These are phyloP conservation scores for Osmanthus fragrans DNA, from an alignment of 257 asterid species.

Conservation along the genomic window DNA sequence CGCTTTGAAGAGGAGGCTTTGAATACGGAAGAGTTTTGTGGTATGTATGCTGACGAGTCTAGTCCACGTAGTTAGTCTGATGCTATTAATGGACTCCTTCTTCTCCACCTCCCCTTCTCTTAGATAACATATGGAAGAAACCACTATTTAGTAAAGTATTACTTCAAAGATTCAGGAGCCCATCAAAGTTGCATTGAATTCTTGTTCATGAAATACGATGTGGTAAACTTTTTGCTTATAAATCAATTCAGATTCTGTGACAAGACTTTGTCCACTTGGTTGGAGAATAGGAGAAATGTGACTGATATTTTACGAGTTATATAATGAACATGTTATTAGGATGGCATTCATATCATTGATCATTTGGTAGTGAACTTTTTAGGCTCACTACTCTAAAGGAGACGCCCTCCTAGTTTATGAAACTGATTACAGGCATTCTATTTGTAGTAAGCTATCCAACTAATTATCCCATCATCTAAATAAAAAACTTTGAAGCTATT, in stretches of 20 bases:
- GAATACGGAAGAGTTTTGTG: slow-evolving; percentile 14
- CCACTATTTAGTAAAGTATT: neutral
- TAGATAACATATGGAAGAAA: neutral
- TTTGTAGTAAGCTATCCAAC: too few species aligned
- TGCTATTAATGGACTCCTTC: slow-evolving; percentile 3
- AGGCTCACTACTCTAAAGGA: too few species aligned
- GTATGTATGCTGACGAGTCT: slow-evolving; percentile 30
- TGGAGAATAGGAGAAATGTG: too few species aligned
- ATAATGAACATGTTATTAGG: neutral
- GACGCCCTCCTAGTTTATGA: too few species aligned
- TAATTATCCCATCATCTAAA: too few species aligned
- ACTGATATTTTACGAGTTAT: neutral
- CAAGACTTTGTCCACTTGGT: neutral
- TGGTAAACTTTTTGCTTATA: neutral
- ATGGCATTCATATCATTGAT: too few species aligned
- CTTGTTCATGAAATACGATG: neutral
- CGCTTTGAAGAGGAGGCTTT: slow-evolving; percentile 58
- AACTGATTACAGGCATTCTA: too few species aligned
- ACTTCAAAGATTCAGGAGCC: neutral
- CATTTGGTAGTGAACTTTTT: too few species aligned
- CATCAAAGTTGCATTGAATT: neutral
- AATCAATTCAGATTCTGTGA: neutral
- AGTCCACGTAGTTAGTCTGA: slow-evolving; percentile 37
- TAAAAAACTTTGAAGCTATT: too few species aligned
- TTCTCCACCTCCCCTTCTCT: neutral